A percentile compares a stretch with the other conserved stretches of the same genome.
Conservation (phyloP, 1,284 basidiomycete species). For the Rhodofomes roseus region DNA sequence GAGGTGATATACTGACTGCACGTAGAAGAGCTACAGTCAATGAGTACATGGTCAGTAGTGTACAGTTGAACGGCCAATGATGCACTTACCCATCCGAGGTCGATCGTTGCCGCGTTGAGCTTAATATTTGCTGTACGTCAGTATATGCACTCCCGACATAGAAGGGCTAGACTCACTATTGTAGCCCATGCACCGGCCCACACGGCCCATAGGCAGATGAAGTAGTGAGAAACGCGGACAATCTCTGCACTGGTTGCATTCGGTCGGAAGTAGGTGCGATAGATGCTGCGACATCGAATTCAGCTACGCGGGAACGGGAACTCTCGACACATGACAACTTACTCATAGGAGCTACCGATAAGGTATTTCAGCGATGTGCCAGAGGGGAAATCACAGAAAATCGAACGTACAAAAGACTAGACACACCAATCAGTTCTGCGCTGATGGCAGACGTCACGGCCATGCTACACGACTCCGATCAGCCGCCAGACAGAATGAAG, state of each 20-base stretch:
- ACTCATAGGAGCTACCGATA: constrained; percentile 39
- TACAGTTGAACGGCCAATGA: too few relatives aligned
- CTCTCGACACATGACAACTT: constrained; percentile 9
- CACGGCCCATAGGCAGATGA: constrained; percentile 54
- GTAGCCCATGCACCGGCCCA: constrained; percentile 56
- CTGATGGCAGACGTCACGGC: constrained; percentile 59
- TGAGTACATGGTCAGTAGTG: neutral
- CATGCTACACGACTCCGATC: constrained; percentile 29
- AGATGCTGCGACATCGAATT: constrained; percentile 33
- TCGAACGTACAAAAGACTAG: constrained; percentile 45
- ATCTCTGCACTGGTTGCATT: constrained; percentile 59
- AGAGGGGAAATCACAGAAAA: too few relatives aligned
- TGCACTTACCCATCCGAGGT: constrained; percentile 39
- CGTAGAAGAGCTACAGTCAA: constrained; percentile 37
- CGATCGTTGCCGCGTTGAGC: constrained; percentile 42
- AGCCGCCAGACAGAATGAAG: neutral
- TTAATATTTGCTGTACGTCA: constrained; percentile 11
- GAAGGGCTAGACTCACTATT: constrained; percentile 30
- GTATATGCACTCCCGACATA: neutral
- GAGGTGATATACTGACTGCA: constrained; percentile 34
- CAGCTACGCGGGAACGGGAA: neutral
- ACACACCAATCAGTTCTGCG: constrained; percentile 60
- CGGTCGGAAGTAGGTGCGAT: constrained; percentile 66
- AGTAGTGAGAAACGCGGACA: constrained; percentile 52
- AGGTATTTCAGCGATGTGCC: neutral